A percentile compares a stretch with the other conserved stretches of the same genome.
Evolutionary conservation across 768 basidiomycete genomes (phyloP).

Genomic region (Candolleomyces efflorescens): DNA sequence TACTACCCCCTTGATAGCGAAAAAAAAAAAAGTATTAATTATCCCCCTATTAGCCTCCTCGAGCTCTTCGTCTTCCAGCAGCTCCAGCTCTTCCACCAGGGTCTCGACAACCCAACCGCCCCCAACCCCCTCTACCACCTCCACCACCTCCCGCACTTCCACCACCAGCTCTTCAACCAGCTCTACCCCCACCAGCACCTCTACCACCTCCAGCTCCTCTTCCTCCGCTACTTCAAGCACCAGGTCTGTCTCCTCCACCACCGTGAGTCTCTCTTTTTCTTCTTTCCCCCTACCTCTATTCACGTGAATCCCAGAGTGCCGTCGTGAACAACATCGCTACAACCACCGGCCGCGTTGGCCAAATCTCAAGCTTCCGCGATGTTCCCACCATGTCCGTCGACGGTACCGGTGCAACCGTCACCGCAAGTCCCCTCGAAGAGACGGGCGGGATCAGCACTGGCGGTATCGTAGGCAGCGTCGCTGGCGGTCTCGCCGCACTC

Average conservation of each 20-base stretch:
- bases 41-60: not conserved
- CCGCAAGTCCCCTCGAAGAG: slow-evolving; percentile 3
- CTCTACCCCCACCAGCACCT: slow-evolving; percentile 12
- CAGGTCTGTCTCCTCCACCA: not conserved
- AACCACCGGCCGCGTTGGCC: slow-evolving; percentile 2
- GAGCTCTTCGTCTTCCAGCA: not conserved
- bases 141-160: slow-evolving; percentile 3
- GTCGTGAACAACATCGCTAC: slow-evolving; percentile 12
- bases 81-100: slow-evolving; percentile 2
- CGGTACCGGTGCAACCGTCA: slow-evolving; percentile 9
- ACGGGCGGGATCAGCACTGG: slow-evolving; percentile 30
- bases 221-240: slow-evolving; percentile 8
- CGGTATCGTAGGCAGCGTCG: slow-evolving; percentile 40
- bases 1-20: not conserved
- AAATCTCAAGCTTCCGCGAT: slow-evolving; percentile 4
- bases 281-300: not conserved
- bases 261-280: slow-evolving; percentile 10
- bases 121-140: not conserved
- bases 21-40: too few relatives aligned
- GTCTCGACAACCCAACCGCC: slow-evolving; percentile 1
- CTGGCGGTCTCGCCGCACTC: slow-evolving; percentile 30
- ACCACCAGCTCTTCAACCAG: slow-evolving; percentile 3
- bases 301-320: slow-evolving; percentile 3
- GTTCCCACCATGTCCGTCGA: not conserved
- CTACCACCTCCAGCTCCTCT: slow-evolving; percentile 13